Base-by-base conservation (phyloP, 495 filamentous ascomycete species). In the Aspergillus homomorphus region DNA sequence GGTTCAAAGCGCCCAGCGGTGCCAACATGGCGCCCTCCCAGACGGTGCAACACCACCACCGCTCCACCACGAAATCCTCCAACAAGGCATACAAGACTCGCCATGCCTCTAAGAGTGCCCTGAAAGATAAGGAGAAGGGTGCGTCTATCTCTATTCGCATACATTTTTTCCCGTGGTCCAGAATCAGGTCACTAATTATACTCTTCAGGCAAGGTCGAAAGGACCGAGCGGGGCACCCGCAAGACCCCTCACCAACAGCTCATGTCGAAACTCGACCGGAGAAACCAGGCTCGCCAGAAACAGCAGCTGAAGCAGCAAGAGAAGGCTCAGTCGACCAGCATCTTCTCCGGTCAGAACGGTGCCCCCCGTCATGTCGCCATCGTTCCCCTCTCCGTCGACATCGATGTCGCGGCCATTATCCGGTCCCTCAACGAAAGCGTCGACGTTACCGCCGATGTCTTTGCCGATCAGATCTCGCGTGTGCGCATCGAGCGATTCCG, bases 221-320 rank as follows among this genome's bases (percentile, higher is more conserved):
- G 60, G 57, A 66, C 73, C 69, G 62, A 87, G 74, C 73, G 77
- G 68, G 83, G 85, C 41, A 77, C 77, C 59, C 87, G 93, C 58
- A 95, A 90, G 73, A 96, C 92, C 44, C 89, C 89, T 58, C 91
- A 97, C 71, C 95, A 98, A 69, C 90, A 96, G 75, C 81, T 96
- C 69, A 95, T 96, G 90, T 96, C 92, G 38, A 98, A 96, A 75
- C 78, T 98, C 71, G 91, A 96, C 74, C 88, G 94, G 33, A 83
- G 89, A 66, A 96, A 98, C 73, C 90, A 93, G 77, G 89, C 89
- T 48, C 91, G 91, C 65, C 94, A 98, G 77, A 84, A 84, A 67
- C 88, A 91, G 62, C 80, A 83, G 61, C 74, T 82, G 61, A 96
- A 97, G 73, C 86, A 92, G 57, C 84, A 84, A 59, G 89, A 94